Percentiles rank a stretch among this genome's conserved stretches.
phyloP scores from a whole-genome alignment of 176 grass and related monocot genomes.

The Olyra latifolia region DNA sequence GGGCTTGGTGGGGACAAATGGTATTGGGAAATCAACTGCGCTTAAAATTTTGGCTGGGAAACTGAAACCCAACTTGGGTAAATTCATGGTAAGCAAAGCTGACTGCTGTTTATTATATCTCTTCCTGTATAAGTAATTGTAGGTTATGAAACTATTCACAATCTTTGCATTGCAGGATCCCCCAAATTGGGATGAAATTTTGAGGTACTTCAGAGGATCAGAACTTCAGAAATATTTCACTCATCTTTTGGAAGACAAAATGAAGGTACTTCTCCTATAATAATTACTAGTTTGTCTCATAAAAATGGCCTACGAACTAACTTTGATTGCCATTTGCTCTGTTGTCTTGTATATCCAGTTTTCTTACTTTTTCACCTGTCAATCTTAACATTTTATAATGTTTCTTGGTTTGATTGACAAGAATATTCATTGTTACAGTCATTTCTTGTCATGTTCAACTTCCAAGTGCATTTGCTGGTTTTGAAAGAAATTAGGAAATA shows the following conservation, averaged over 20 bases:
- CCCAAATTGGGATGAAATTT: constrained; percentile 77
- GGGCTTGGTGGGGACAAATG: constrained; percentile 79
- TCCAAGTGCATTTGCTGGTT: not conserved
- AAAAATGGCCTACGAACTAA: not conserved
- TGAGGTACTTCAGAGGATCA: constrained; percentile 74
- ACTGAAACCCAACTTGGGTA: constrained; percentile 84
- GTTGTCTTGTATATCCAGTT: not conserved
- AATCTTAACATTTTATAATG: not conserved
- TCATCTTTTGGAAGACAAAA: constrained; percentile 64
- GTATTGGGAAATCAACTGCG: constrained; percentile 85
- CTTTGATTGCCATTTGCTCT: not conserved
- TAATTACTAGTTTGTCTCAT: not conserved
- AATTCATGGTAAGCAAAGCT: constrained; percentile 63
- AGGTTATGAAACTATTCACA: constrained; percentile 15
- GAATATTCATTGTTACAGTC: not conserved
- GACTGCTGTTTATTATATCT: not conserved
- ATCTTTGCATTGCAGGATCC: constrained; percentile 63
- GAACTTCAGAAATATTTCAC: constrained; percentile 88
- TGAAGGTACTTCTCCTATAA: constrained; percentile 50
- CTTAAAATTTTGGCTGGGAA: constrained; percentile 71
- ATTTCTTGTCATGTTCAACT: not conserved
- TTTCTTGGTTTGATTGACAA: constrained; percentile 5
- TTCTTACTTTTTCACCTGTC: not conserved
- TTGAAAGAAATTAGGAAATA: no score
- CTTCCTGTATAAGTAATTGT: not conserved